These are phyloP conservation scores for Lichtheimia ramosa DNA, from an alignment of 371 early-diverging fungal species.

Conservation along the genomic window DNA sequence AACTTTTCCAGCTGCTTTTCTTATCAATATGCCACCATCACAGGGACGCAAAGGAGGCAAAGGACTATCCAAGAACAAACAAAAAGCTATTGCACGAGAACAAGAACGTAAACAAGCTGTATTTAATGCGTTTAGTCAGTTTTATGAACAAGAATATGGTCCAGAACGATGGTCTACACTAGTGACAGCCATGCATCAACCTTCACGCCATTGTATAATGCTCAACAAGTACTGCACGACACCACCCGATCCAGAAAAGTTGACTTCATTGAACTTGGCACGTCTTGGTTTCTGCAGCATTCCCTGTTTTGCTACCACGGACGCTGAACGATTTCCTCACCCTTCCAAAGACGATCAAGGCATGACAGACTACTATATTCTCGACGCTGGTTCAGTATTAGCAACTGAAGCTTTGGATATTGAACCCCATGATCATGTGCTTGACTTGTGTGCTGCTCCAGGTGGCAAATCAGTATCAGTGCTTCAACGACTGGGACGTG, in stretches of 20 bases:
- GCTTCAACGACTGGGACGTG: slow-evolving; percentile 51
- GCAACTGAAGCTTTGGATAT: slow-evolving; percentile 62
- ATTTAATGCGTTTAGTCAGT: slow-evolving; percentile 35
- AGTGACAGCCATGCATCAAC: slow-evolving; percentile 43
- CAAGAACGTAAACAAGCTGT: slow-evolving; percentile 32
- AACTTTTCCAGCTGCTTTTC: too few relatives aligned
- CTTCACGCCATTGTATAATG: slow-evolving; percentile 50
- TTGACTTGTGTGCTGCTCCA: slow-evolving; percentile 81
- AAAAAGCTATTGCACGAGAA: slow-evolving; percentile 33
- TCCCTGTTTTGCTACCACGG: slow-evolving; percentile 39
- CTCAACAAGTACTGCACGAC: slow-evolving; percentile 47
- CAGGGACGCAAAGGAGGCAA: slow-evolving; percentile 3
- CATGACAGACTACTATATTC: slow-evolving; percentile 50
- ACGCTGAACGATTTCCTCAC: slow-evolving; percentile 32
- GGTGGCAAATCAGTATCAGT: slow-evolving; percentile 70
- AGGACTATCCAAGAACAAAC: slow-evolving; percentile 38
- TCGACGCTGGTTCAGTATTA: slow-evolving; percentile 74
- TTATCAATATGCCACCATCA: not conserved
- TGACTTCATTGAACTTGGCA: slow-evolving; percentile 23
- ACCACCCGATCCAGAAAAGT: slow-evolving; percentile 17
- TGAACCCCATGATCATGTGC: slow-evolving; percentile 67
- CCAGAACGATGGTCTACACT: slow-evolving; percentile 52
- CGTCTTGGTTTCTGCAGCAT: slow-evolving; percentile 35
- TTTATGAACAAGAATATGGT: slow-evolving; percentile 50
- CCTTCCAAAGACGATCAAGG: slow-evolving; percentile 36